Conservation (phyloP, 2,329 filamentous ascomycete species). For the Colletotrichum sp. region DNA sequence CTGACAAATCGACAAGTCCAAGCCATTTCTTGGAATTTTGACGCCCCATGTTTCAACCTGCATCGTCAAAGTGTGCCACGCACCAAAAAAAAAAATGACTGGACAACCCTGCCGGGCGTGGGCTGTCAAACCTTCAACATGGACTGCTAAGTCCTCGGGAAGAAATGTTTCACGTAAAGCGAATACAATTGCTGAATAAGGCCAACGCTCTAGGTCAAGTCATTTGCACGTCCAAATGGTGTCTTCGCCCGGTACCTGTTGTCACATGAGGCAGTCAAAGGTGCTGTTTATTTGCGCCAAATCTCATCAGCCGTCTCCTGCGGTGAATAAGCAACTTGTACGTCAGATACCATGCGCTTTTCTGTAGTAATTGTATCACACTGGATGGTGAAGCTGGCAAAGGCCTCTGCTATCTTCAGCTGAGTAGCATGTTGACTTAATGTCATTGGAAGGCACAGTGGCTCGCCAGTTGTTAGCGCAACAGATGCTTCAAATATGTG, state of each 20-base stretch:
- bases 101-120: background rate
- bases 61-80: background rate
- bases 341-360: background rate
- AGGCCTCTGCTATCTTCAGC: background rate
- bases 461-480: no score
- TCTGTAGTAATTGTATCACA: background rate
- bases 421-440: background rate
- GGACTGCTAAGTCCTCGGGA: background rate
- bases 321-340: background rate
- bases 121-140: background rate
- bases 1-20: background rate
- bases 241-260: background rate
- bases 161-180: background rate
- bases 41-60: background rate
- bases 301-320: background rate
- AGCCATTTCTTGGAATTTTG: background rate
- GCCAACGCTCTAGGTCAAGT: background rate
- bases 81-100: background rate
- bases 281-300: background rate
- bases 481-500: no score
- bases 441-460: no score
- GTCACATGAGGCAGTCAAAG: background rate
- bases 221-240: background rate
- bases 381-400: background rate
- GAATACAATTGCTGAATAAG: background rate